Conservation (phyloP, 371 early-diverging fungal species). For the Mucor racemosus region DNA sequence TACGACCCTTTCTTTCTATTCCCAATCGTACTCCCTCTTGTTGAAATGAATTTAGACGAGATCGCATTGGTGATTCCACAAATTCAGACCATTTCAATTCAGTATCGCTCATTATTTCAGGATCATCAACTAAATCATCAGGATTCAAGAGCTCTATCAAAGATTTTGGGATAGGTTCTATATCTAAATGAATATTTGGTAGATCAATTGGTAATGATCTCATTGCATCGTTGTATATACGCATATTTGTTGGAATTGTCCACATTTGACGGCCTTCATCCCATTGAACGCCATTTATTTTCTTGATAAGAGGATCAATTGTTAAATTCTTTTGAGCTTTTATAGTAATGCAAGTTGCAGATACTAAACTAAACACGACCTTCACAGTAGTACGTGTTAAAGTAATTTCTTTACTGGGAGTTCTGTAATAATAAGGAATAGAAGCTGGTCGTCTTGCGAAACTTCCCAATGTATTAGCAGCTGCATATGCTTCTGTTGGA, state of each 20-base stretch:
- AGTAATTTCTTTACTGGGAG: neutral
- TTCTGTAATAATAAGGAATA: neutral
- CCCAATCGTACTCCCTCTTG: constrained; percentile 56
- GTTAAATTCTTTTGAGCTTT: constrained; percentile 21
- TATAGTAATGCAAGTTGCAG: constrained; percentile 27
- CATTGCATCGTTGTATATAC: constrained; percentile 26
- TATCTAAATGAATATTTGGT: constrained; percentile 28
- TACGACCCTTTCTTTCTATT: constrained; percentile 47
- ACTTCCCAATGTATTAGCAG: neutral
- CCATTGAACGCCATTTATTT: constrained; percentile 23
- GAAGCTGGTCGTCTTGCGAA: constrained; percentile 1
- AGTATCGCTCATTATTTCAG: neutral
- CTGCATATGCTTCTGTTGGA: constrained; percentile 28
- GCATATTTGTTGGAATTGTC: constrained; percentile 32
- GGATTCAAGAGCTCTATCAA: constrained; percentile 6
- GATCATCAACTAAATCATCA: neutral
- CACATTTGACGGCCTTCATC: constrained; percentile 13
- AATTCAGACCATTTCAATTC: constrained; percentile 22
- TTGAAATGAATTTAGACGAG: constrained; percentile 51
- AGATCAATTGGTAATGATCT: constrained; percentile 21
- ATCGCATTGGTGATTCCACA: constrained; percentile 25
- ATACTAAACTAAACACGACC: constrained; percentile 27
- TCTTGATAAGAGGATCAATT: constrained; percentile 29
- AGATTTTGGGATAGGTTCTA: constrained; percentile 18
- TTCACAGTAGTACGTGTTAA: constrained; percentile 11